Evolutionary conservation across 768 basidiomycete species (phyloP), one percentile per base, ranked within the genome.

Genomic region (Russula dissimulans): DNA sequence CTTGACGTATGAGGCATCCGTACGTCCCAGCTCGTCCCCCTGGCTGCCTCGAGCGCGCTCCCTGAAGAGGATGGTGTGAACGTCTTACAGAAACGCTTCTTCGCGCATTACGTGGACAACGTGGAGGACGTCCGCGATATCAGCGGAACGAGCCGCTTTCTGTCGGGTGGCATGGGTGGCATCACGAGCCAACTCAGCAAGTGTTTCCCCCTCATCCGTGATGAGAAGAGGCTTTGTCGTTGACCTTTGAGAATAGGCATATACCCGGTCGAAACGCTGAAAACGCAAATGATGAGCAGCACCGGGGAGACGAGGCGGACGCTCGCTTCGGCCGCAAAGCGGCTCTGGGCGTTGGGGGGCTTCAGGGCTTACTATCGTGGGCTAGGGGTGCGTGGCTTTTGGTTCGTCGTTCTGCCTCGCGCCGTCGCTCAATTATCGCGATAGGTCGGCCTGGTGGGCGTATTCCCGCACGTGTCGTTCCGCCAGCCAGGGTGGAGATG

Each of bases 201-300:
- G 86, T 74, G 17, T n/a, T 60, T 54, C 47, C 6, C 67, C 42
- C 56, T 46, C 43, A 38, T 41, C 36, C 4, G 10, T 15, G 39
- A 14, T 63, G 26, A 48, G 45, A 22, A 49, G 44, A 58, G 53
- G 29, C 43, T 42, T 65, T 65, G 59, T 15, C 14, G 41, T 57
- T 74, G 53, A 70, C 66, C 57, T 61, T 59, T 15, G 56, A 26
- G 50, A 63, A 26, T 66, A 93, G 93, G 90, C 63, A 97, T 97
- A 74, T 97, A 97, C 73, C 94, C 95, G 1, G 84, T 97, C 66
- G 97, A 98, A 73, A 97, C 95, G 3, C 75, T 98, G 55, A 98
- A 99, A 86, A 98, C 95, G 0, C 91, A 97, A 83, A 91, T 97
- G 84, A 97, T 97, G 92, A 95, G 93, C 70, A 87, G 81, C 63